Percentiles rank a stretch among this genome's conserved stretches.
Conservation (phyloP, 192 early-diverging fungal genomes). For the Mortierella alpina region DNA sequence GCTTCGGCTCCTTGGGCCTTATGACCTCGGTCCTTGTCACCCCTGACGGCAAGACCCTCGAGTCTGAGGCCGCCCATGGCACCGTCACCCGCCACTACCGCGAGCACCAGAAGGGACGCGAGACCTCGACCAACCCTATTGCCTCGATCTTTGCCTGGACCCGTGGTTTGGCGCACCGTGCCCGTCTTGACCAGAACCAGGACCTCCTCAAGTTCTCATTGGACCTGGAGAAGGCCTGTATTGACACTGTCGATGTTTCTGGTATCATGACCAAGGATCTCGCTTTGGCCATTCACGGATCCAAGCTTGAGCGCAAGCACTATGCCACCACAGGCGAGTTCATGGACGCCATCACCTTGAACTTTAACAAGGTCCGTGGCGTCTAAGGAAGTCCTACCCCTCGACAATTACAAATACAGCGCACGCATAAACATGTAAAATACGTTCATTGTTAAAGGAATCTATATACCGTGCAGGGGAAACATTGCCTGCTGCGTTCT, state of each 20-base stretch:
- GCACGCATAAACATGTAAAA: background rate
- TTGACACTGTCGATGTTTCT: constrained; percentile 85
- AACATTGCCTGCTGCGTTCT: background rate
- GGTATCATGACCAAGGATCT: constrained; percentile 96
- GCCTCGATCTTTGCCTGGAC: constrained; percentile 96
- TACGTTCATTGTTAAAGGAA: background rate
- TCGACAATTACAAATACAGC: background rate
- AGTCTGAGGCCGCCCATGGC: constrained; percentile 97
- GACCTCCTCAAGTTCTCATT: constrained; percentile 79
- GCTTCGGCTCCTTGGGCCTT: constrained; percentile 91
- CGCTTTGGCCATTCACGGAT: constrained; percentile 91
- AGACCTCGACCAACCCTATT: constrained; percentile 97
- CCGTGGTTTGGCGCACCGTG: constrained; percentile 94
- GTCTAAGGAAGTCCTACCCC: constrained; percentile 9
- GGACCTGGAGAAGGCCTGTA: constrained; percentile 88
- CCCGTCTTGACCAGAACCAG: constrained; percentile 88
- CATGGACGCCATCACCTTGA: constrained; percentile 83
- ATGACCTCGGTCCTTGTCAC: constrained; percentile 96
- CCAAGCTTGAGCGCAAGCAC: constrained; percentile 77
- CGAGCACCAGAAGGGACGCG: constrained; percentile 93
- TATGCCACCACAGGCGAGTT: constrained; percentile 93
- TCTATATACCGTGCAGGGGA: background rate
- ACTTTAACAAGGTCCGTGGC: constrained; percentile 51
- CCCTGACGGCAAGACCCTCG: constrained; percentile 89
- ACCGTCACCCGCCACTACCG: constrained; percentile 94